phyloP scores from a whole-genome alignment of 2,329 filamentous ascomycete species.

The Phialemonium atrogriseum region DNA sequence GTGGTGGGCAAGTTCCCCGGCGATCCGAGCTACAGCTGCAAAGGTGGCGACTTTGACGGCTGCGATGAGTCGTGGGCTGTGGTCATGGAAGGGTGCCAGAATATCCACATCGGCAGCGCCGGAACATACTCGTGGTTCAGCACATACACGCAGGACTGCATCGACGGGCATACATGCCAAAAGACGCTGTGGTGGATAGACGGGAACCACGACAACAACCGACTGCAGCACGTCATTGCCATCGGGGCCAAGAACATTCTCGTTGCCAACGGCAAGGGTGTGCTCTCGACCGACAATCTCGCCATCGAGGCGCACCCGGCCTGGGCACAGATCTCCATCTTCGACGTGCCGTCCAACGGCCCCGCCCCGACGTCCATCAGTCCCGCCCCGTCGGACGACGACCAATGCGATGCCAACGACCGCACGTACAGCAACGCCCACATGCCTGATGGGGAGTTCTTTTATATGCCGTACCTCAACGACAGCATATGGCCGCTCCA shows the following conservation, averaged over 20 bases:
- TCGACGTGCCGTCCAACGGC: constrained; percentile 11
- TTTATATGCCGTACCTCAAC: neutral
- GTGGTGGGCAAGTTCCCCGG: constrained; percentile 1
- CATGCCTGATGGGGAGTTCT: constrained; percentile 1
- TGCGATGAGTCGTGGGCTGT: constrained; percentile 17
- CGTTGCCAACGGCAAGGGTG: constrained; percentile 15
- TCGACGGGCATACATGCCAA: constrained; percentile 15
- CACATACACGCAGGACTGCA: constrained; percentile 12
- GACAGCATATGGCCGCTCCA: no score
- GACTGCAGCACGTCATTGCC: constrained; percentile 18
- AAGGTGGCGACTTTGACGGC: constrained; percentile 11
- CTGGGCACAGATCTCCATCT: constrained; percentile 19
- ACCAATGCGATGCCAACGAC: neutral
- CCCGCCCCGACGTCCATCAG: no score
- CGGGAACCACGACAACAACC: constrained; percentile 13
- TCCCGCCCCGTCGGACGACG: no score
- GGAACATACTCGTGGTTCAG: constrained; percentile 19
- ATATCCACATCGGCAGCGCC: constrained; percentile 15
- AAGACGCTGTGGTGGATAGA: constrained; percentile 13
- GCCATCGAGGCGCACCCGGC: constrained; percentile 17
- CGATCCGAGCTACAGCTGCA: constrained; percentile 11
- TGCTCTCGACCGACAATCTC: constrained; percentile 19
- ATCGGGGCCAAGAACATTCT: constrained; percentile 22
- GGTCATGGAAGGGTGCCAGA: constrained; percentile 5
- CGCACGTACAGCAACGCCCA: neutral